These are phyloP conservation scores for Coniophora puteana DNA, from an alignment of 1,284 basidiomycete species.

Conservation along the genomic window DNA sequence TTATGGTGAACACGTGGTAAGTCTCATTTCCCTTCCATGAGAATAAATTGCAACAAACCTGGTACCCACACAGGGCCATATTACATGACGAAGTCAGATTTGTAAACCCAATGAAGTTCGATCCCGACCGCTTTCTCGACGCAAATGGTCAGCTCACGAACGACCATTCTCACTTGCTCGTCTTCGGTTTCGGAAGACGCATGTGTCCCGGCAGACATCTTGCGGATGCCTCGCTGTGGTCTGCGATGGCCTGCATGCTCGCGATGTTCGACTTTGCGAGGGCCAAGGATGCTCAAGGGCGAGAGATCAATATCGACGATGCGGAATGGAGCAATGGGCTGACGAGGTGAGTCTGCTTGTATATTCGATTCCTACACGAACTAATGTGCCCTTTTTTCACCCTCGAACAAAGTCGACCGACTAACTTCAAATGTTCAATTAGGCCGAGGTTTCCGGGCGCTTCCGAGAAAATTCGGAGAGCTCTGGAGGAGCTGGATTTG, in stretches of 20 bases:
- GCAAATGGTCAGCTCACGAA: constrained; percentile 3
- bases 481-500: no score
- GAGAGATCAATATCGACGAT: constrained; percentile 16
- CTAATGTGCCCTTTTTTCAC: no score
- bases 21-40: neutral
- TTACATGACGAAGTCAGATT: neutral
- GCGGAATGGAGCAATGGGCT: no score
- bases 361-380: no score
- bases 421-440: no score
- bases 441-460: no score
- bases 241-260: constrained; percentile 16
- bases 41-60: no score
- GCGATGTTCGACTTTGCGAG: constrained; percentile 20
- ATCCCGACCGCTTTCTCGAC: neutral
- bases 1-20: neutral
- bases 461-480: no score
- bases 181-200: constrained; percentile 2
- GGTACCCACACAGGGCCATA: constrained; percentile 1
- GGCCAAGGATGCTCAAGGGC: constrained; percentile 14
- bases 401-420: no score
- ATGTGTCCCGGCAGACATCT: constrained; percentile 5
- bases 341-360: no score
- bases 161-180: neutral
- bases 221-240: constrained; percentile 5
- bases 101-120: neutral